Evolutionary conservation across 75 land plant species (phyloP), one percentile per base, ranked within the genome.

Genomic region (Pinus tabuliformis): DNA sequence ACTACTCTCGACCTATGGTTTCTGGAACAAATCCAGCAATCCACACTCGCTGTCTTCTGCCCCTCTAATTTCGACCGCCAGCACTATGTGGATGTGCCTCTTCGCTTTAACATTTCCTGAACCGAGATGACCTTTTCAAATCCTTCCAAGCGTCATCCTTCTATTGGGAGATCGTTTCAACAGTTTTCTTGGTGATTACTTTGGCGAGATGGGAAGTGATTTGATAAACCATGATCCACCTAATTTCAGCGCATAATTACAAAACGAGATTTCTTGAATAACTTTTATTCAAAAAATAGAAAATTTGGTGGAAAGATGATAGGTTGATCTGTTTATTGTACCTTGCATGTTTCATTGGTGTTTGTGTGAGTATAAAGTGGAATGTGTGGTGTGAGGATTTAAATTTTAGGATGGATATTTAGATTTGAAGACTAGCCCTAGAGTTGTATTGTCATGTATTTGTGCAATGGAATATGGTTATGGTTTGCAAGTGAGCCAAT

Each of bases 131-230:
- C 92, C 85, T 39, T 91, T 93, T 78, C 79, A 62, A 4, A 36
- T 81, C 54, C 57, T 73, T 36, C 2, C 45, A 54, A 56, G 22
- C 73, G 4, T 16, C 18, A 72, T 54, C 22, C 11, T 13, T 11
- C 45, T 42, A 5, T 42, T 6, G 4, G 6, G 0, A 42, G 6
- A 42, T 6, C 57, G 88, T 4, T 77, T 96, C 30, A 72, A 20
- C 2, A 6, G 17, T 54, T 94, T 90, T 76, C 8, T 94, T 1
- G 58, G 78, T 54, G 71, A 80, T 59, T 92, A 85, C 63, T 89
- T 91, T 39, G 76, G 70, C 8, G 80, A 62, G 62, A 79, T 97
- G 3, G 99, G 93, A 76, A 81, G 82, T 30, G 99, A 91, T 82
- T 54, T 94, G 73, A 81, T 87, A 54, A 33, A 62, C 13, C 57